Evolutionary conservation across 108 stramenopile genomes (phyloP), one percentile per base, ranked within the genome.

Genomic region (Fistulifera solaris): DNA sequence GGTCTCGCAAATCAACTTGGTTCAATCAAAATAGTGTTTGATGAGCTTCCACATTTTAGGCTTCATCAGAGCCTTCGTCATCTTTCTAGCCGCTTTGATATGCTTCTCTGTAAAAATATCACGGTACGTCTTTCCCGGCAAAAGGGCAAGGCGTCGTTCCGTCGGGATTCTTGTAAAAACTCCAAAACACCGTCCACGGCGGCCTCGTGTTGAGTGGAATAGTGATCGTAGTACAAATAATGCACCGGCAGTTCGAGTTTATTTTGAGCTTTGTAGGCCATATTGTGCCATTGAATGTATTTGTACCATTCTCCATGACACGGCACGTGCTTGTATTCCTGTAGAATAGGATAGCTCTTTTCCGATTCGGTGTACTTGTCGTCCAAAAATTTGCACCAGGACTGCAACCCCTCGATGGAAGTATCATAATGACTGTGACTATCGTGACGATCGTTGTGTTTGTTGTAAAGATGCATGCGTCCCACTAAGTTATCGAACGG

Each of bases 241-340:
- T 39, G 54, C 13, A 40, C 38, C 4, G 54, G 54, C 19, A 55
- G 31, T 5, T 40, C 25, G 19, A 45, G 22, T 16, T 45, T n/a
- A 23, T 19, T 18, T 4, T 48, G 50, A 8, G 26, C 24, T 16
- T 26, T 16, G 21, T 26, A 78, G 27, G 77, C 81, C 48, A 74
- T 56, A 47, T 83, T 83, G 56, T 83, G 81, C 81, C 81, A 83
- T 45, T 79, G 75, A n/a, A 79, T 52, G 40, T 68, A 83, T 15
- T 72, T 56, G 54, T 68, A 73, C 28, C 78, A 76, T 38, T 83
- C 81, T 10, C 62, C 48, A 58, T 65, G 64, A 19, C 64, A 65
- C 1, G 64, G 64, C 31, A 65, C 24, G 16, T 50, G 13, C n/a
- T 50, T 19, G 28, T 58, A 28, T 1, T 25, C 21, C 0, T 46